phyloP scores from a whole-genome alignment of 192 early-diverging fungal species.

The Backusella westeae region DNA sequence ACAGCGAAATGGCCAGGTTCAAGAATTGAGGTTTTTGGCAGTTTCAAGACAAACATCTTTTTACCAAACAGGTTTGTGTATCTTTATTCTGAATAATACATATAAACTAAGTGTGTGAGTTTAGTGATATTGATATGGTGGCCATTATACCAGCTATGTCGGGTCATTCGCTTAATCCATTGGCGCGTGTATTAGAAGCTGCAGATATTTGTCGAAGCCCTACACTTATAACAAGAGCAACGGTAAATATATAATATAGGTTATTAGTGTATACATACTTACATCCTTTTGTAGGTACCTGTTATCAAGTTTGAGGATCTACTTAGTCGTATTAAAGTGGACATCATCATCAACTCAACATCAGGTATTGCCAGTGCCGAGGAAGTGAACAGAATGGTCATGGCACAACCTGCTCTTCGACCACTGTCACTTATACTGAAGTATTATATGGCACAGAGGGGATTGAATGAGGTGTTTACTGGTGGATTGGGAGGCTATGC shows the following conservation, averaged over 20 bases:
- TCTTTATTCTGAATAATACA: neutral
- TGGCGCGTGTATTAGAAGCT: constrained; percentile 44
- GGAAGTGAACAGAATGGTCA: constrained; percentile 55
- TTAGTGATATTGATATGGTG: constrained; percentile 45
- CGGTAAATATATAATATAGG: neutral
- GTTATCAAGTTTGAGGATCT: constrained; percentile 86
- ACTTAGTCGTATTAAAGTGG: constrained; percentile 73
- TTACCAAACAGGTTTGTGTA: constrained; percentile 75
- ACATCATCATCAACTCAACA: constrained; percentile 80
- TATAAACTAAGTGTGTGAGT: neutral
- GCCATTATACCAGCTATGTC: constrained; percentile 12
- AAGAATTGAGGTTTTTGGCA: constrained; percentile 75
- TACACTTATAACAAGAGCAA: constrained; percentile 3
- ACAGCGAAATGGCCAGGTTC: constrained; percentile 43
- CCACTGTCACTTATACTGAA: constrained; percentile 82
- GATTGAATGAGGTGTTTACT: constrained; percentile 81
- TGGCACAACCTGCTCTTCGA: constrained; percentile 57
- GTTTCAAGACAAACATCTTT: constrained; percentile 84
- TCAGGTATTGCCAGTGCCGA: constrained; percentile 60
- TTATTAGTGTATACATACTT: neutral
- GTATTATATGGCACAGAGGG: constrained; percentile 73
- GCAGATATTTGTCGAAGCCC: neutral
- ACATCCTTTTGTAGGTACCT: constrained; percentile 61
- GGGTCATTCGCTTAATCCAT: constrained; percentile 35
- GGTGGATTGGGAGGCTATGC: constrained; percentile 91